Evolutionary conservation across 2,329 filamentous ascomycete species (phyloP).

Genomic region (Thyridium curvatum): DNA sequence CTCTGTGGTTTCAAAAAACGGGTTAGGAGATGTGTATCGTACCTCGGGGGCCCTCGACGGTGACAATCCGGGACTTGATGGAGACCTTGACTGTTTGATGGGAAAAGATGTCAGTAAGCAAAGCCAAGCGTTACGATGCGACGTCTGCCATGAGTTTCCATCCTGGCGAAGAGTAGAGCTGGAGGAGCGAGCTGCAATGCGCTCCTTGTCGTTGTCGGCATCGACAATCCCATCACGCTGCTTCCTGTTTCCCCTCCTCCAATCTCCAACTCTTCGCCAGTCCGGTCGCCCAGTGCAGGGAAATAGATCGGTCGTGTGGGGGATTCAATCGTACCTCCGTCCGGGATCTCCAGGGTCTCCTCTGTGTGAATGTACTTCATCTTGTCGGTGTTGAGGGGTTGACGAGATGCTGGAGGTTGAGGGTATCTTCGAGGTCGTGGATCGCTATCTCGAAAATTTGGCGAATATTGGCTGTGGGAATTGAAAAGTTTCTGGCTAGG

Average conservation of each 20-base stretch:
- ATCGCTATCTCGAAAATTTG: background rate
- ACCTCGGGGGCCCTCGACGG: slow-evolving; percentile 94
- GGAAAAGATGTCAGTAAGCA: slow-evolving; percentile 23
- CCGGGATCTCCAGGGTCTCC: slow-evolving; percentile 91
- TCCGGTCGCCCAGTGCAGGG: slow-evolving; percentile 1
- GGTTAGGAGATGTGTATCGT: slow-evolving; percentile 29
- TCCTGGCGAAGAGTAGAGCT: too few species aligned
- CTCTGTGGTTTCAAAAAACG: background rate
- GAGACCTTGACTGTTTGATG: slow-evolving; percentile 76
- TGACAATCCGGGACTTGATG: slow-evolving; percentile 96
- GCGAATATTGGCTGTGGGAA: slow-evolving; percentile 1
- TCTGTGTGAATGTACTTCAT: slow-evolving; percentile 99
- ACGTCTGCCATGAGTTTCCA: too few species aligned
- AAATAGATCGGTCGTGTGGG: slow-evolving; percentile 6
- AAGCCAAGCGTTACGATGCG: slow-evolving; percentile 1
- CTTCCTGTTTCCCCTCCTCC: background rate
- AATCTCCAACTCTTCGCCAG: slow-evolving; percentile 5
- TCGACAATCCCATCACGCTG: too few species aligned
- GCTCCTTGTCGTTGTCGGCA: too few species aligned
- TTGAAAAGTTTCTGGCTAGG: background rate
- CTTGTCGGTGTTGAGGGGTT: slow-evolving; percentile 54
- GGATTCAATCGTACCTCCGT: slow-evolving; percentile 69
- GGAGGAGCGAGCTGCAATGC: too few species aligned
- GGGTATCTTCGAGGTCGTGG: slow-evolving; percentile 4
- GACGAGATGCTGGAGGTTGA: slow-evolving; percentile 6